Evolutionary conservation across 306 rosid genomes (phyloP).

Genomic region (Trifolium fragiferum): DNA sequence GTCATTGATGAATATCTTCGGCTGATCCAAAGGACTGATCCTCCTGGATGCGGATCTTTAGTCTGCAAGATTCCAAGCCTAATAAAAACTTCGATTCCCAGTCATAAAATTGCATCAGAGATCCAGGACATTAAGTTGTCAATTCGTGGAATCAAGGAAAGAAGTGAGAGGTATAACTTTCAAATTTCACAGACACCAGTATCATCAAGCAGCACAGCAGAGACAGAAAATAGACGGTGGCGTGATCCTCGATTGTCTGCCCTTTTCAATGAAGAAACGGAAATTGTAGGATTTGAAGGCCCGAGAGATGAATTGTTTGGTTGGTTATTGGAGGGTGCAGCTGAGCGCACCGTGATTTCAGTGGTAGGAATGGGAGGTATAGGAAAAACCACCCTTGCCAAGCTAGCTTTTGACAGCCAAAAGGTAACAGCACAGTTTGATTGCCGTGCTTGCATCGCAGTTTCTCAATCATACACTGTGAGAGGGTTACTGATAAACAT

Average conservation of each 20-base stretch:
- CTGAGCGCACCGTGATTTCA: slow-evolving; percentile 12
- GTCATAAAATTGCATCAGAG: neutral
- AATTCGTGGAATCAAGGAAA: neutral
- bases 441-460: neutral
- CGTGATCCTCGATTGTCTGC: slow-evolving; percentile 2
- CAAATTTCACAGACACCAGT: neutral
- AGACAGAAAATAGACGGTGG: neutral
- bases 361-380: slow-evolving; percentile 28
- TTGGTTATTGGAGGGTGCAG: neutral
- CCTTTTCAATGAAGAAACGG: slow-evolving; percentile 8
- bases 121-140: neutral
- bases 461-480: neutral
- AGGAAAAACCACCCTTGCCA: neutral
- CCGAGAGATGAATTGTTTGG: neutral
- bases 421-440: slow-evolving; percentile 4
- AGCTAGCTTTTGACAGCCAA: slow-evolving; percentile 10
- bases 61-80: neutral
- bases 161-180: neutral
- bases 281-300: slow-evolving; percentile 7
- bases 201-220: neutral
- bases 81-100: neutral
- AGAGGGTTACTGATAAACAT: neutral
- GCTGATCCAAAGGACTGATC: neutral
- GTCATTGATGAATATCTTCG: neutral
- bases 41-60: neutral